Conservation (phyloP, 257 asterid genomes). For the Primulina huaijiensis region DNA sequence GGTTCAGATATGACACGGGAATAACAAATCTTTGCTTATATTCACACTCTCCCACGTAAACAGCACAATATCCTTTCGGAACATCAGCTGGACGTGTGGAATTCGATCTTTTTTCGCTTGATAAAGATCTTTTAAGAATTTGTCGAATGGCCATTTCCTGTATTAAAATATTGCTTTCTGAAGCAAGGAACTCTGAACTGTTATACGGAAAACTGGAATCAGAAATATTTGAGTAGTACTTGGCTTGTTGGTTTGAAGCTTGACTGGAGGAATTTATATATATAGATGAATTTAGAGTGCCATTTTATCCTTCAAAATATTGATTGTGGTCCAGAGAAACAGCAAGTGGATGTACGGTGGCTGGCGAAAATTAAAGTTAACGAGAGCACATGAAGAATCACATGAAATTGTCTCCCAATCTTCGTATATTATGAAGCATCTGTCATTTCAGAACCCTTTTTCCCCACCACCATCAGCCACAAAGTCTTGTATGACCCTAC, state of each 20-base stretch:
- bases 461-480: background rate
- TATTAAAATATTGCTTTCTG: background rate
- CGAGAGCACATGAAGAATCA: slow-evolving; percentile 1
- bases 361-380: background rate
- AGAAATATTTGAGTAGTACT: slow-evolving; percentile 4
- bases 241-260: slow-evolving; percentile 15
- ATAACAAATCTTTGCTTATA: slow-evolving; percentile 8
- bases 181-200: background rate
- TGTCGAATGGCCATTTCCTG: slow-evolving; percentile 22
- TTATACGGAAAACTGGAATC: background rate
- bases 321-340: background rate
- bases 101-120: slow-evolving; percentile 26
- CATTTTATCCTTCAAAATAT: background rate
- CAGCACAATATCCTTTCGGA: slow-evolving; percentile 6
- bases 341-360: background rate
- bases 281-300: background rate
- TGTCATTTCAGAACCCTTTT: too few species aligned
- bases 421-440: slow-evolving; percentile 12
- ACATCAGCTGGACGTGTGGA: background rate
- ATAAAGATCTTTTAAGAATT: slow-evolving; percentile 26
- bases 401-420: slow-evolving; percentile 9
- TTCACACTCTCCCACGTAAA: slow-evolving; percentile 8
- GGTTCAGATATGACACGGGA: slow-evolving; percentile 18
- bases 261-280: slow-evolving; percentile 13
- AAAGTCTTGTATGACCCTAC: background rate